Evolutionary conservation across 371 early-diverging fungal genomes (phyloP), one percentile per base, ranked within the genome.

Genomic region (Mucor saturninus): DNA sequence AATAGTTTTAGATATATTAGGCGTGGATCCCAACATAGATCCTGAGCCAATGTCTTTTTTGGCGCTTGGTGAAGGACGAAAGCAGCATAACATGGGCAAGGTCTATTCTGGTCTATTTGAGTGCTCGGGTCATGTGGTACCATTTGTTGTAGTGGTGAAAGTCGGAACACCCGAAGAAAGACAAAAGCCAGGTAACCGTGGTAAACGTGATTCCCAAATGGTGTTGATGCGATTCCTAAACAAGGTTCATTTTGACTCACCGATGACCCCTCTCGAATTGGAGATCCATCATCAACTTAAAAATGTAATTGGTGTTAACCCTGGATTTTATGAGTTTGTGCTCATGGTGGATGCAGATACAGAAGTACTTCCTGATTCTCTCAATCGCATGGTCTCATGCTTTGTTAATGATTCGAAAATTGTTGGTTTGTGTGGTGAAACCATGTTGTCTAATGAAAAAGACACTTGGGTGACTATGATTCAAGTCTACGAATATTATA

Each of bases 101-200:
- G 95, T 99, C 0, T 99, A 99, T 78, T 93, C 98, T 11, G 99
- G 99, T 1, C 76, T 97, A 6, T 99, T 98, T 68, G 91, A 94
- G 67, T 86, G 87, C 65, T 87, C 82, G 30, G 98, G 94, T 37
- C 95, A 93, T 57, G 83, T 89, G 29, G 93, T 97, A 10, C 98
- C 98, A 0, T 98, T 93, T 75, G 73, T 99, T 60, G 95, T 99
- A 2, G 89, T 99, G 7, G 95, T 92, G 72, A 99, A 99, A 80
- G 89, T 89, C 32, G 99, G 99, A 37, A 87, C 82, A 46, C 84
- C 90, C 11, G 80, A 79, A 52, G 94, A 94, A 73, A 77, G 86
- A 11, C 73, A 76, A 39, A 84, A 86, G 15, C 92, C 94, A 6
- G 94, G 94, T 10, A 97, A 98, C 68, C 80, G 94, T 45, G 94